A percentile compares a stretch with the other conserved stretches of the same genome.
These are phyloP conservation scores for Kwoniella newhampshirensis DNA, from an alignment of 768 basidiomycete species.

Conservation along the genomic window DNA sequence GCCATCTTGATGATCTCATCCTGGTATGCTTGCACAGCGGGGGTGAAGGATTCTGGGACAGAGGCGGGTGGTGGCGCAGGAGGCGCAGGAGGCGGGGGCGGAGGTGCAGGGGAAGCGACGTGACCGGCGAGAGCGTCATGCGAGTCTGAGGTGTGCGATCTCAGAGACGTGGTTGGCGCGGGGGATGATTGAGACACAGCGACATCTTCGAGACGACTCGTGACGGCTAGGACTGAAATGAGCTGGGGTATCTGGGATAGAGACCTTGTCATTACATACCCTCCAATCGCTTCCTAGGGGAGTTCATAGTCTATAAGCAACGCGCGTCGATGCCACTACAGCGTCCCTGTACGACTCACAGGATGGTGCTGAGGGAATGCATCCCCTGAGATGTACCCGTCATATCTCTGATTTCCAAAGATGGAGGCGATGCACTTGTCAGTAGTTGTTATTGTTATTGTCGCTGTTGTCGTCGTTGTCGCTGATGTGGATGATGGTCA, in stretches of 20 bases:
- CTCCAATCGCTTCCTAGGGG: conserved; percentile 47
- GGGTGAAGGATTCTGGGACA: conserved; percentile 56
- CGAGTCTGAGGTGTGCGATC: conserved; percentile 34
- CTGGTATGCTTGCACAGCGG: conserved; percentile 70
- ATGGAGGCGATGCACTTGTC: background rate
- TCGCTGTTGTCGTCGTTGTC: background rate
- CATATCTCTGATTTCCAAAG: background rate
- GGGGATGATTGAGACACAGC: conserved; percentile 58
- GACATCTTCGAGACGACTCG: conserved; percentile 88
- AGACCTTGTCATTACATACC: conserved; percentile 28
- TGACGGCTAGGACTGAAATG: conserved; percentile 71
- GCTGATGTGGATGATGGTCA: background rate
- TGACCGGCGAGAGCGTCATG: conserved; percentile 43
- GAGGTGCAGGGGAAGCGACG: conserved; percentile 36
- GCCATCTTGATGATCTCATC: conserved; percentile 70
- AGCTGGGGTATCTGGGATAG: background rate
- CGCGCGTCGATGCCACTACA: background rate
- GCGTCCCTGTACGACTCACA: too few species aligned
- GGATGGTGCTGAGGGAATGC: conserved; percentile 42
- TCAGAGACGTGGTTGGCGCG: conserved; percentile 34
- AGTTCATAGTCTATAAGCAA: too few species aligned
- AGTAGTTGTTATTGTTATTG: too few species aligned
- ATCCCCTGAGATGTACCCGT: conserved; percentile 21
- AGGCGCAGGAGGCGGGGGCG: conserved; percentile 42
- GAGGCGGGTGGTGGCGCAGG: conserved; percentile 44